These are phyloP conservation scores for Cercospora citrullina DNA, from an alignment of 2,329 filamentous ascomycete genomes.

Conservation along the genomic window DNA sequence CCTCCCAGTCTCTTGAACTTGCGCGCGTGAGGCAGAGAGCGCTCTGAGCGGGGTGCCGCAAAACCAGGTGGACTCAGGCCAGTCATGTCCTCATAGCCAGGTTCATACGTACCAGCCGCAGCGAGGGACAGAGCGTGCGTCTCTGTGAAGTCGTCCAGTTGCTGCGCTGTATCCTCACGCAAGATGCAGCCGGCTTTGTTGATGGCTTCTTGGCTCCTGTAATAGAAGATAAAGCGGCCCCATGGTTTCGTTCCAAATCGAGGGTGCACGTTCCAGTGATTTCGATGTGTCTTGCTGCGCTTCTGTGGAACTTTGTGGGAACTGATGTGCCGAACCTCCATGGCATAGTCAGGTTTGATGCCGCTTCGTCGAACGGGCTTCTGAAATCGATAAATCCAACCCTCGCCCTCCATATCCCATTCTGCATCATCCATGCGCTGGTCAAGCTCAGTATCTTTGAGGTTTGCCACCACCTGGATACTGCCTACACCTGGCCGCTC, in stretches of 20 bases:
- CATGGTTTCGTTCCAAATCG: constrained; percentile 42
- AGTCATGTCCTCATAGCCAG: neutral
- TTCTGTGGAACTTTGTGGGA: constrained; percentile 17
- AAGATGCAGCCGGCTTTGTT: constrained; percentile 26
- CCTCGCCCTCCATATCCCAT: constrained; percentile 22
- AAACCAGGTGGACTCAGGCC: neutral
- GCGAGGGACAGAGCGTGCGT: neutral
- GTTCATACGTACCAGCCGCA: neutral
- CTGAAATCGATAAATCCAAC: constrained; percentile 20
- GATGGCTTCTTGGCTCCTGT: constrained; percentile 37
- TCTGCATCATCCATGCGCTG: constrained; percentile 16
- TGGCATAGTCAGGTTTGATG: constrained; percentile 28
- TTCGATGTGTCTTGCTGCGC: constrained; percentile 22
- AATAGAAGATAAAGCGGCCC: constrained; percentile 46
- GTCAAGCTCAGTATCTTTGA: constrained; percentile 7
- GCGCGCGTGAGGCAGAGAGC: neutral
- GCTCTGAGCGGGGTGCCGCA: neutral
- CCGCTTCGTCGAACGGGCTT: constrained; percentile 25
- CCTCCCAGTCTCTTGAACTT: constrained; percentile 3
- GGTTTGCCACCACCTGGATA: constrained; percentile 14
- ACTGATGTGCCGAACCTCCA: constrained; percentile 22
- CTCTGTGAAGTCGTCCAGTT: constrained; percentile 16
- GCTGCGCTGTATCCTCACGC: constrained; percentile 13
- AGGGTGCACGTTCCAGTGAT: constrained; percentile 21
- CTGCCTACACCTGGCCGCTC: constrained; percentile 17